Base-by-base conservation (phyloP, 2,329 filamentous ascomycete species). In the Claviceps africana region DNA sequence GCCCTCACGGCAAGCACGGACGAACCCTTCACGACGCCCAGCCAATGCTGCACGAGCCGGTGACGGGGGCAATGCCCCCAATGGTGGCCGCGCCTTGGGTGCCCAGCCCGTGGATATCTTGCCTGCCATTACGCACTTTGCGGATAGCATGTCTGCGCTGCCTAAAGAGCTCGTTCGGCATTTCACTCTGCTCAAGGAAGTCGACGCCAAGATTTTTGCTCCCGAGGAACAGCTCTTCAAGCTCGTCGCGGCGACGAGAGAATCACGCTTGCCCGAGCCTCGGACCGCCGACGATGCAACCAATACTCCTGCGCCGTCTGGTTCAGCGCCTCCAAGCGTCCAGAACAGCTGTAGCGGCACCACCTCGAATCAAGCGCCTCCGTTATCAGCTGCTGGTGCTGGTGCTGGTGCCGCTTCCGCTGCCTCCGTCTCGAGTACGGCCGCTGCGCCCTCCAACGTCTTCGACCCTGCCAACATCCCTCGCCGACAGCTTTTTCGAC, bases 131-230 rank as follows among this genome's bases (percentile, higher is more conserved):
- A 82, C 78, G 11, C 79, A 83, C 69, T 97, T 98, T 66, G 87
- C 91, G 56, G 90, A 97, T 67, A 84, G 89, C 56, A 88, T 97
- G 64, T 84, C 88, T 50, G 90, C 91, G 40, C 79, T 98, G 28
- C 93, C 93, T 4, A 90, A 90, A 67, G 93, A 98, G 71, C 87
- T 96, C 49, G 88, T 95, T 60, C 84, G 89, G 64, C 91, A 98
- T 68, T 95, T 95, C 61, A 96, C 91, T 35, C 78, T 97, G 53
- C 76, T 98, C 59, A 96, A 96, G 67, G 93, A 98, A 71, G 93
- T 97, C 47, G 93, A 98, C 72, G 91, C 91, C 56, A 98, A 98
- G 71, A 86, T 95, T 57, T 93, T 90, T 69, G 83, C 82, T 28
- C 86, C 93, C 7, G 88, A 95, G 66, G 85, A 93, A 60, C 79